Conservation (phyloP, 331 rosid species). For the Cydonia oblonga region DNA sequence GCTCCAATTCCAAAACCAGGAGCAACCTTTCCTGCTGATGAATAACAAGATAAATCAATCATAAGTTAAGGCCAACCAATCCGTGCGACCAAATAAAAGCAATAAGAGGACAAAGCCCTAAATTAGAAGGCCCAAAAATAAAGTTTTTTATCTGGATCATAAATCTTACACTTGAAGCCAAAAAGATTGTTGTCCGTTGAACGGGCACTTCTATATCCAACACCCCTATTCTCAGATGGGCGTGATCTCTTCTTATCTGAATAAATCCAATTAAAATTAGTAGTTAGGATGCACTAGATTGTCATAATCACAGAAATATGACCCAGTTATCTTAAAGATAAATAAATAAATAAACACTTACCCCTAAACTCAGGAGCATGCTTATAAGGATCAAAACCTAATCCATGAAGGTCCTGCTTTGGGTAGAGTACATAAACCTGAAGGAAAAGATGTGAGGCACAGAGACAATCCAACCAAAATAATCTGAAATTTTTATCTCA, state of each 20-base stretch:
- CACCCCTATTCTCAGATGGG: slow-evolving; percentile 33
- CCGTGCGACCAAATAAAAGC: slow-evolving; percentile 6
- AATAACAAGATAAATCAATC: slow-evolving; percentile 23
- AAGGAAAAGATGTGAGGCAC: slow-evolving; percentile 14
- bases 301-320: not conserved
- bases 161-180: slow-evolving; percentile 76
- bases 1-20: slow-evolving; percentile 99
- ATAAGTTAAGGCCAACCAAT: slow-evolving; percentile 8
- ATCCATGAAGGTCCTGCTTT: slow-evolving; percentile 84
- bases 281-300: not conserved
- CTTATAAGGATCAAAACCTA: slow-evolving; percentile 96
- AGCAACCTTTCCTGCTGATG: slow-evolving; percentile 81
- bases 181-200: slow-evolving; percentile 48
- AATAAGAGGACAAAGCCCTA: not conserved
- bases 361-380: slow-evolving; percentile 99
- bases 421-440: slow-evolving; percentile 70
- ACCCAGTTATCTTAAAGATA: not conserved
- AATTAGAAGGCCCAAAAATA: not conserved
- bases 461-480: not conserved
- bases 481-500: not conserved
- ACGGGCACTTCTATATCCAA: slow-evolving; percentile 31
- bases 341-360: slow-evolving; percentile 12
- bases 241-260: slow-evolving; percentile 73
- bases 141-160: not conserved
- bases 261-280: not conserved